A percentile compares a stretch with the other conserved stretches of the same genome.
Evolutionary conservation across 1,139 yeast species (phyloP).

Genomic region (Debaryomycetaceae sp.): DNA sequence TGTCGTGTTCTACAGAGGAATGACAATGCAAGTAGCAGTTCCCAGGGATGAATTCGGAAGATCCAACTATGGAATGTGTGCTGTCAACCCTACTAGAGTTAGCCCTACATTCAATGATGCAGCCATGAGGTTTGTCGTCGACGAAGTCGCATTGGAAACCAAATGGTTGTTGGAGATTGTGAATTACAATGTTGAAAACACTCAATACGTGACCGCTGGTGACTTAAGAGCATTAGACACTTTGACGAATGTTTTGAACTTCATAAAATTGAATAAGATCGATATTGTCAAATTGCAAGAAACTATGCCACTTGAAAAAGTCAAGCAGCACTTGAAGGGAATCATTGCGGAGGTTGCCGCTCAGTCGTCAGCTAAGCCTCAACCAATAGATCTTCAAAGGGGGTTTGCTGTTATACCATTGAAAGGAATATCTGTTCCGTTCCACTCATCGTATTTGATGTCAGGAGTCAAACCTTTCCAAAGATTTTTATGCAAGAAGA

Average conservation of each 20-base stretch:
- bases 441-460: slow-evolving; percentile 96
- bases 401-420: slow-evolving; percentile 98
- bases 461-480: slow-evolving; percentile 99
- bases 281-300: slow-evolving; percentile 87
- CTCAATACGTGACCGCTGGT: slow-evolving; percentile 98
- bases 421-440: slow-evolving; percentile 97
- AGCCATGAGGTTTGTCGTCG: slow-evolving; percentile 92
- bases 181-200: slow-evolving; percentile 96
- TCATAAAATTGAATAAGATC: slow-evolving; percentile 88
- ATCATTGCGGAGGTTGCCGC: slow-evolving; percentile 82
- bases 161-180: slow-evolving; percentile 96
- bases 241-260: slow-evolving; percentile 87
- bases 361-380: slow-evolving; percentile 81
- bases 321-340: slow-evolving; percentile 80
- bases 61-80: slow-evolving; percentile 99
- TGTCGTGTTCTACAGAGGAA: slow-evolving; percentile 98
- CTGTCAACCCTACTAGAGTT: slow-evolving; percentile 94
- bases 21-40: slow-evolving; percentile 99
- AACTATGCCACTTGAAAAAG: slow-evolving; percentile 79
- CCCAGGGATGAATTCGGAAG: slow-evolving; percentile 94
- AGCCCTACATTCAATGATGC: slow-evolving; percentile 86
- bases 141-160: slow-evolving; percentile 76
- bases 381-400: slow-evolving; percentile 94
- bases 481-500: slow-evolving; percentile 93
- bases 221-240: slow-evolving; percentile 94